A percentile compares a stretch with the other conserved stretches of the same genome.
Evolutionary conservation across 192 early-diverging fungal genomes (phyloP).

Genomic region (Gonapodya prolifera): DNA sequence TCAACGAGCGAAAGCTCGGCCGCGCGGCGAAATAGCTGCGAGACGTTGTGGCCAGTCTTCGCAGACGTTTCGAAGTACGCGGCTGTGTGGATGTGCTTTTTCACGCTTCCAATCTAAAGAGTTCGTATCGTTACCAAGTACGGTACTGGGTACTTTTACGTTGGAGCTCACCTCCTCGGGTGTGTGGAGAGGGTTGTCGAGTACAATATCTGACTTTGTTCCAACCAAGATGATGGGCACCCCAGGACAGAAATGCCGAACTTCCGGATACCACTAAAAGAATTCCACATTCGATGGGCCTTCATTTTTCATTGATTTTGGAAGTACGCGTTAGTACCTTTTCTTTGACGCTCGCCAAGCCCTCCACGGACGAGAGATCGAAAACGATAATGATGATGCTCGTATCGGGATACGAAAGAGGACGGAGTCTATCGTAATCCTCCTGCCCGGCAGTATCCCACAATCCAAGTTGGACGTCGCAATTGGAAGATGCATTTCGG

Average conservation of each 20-base stretch:
- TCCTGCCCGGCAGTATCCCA: constrained; percentile 15
- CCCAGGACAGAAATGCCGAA: constrained; percentile 69
- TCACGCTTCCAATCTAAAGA: background rate
- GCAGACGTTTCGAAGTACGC: constrained; percentile 4
- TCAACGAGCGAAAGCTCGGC: background rate
- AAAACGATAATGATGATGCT: constrained; percentile 92
- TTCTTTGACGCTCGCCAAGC: background rate
- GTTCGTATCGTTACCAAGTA: no score
- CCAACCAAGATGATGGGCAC: constrained; percentile 78
- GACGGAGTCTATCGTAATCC: constrained; percentile 13
- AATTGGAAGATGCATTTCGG: background rate
- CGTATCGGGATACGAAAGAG: constrained; percentile 47
- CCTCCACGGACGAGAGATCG: constrained; percentile 54
- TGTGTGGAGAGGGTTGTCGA: background rate
- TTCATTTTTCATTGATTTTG: background rate
- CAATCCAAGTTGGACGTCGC: background rate
- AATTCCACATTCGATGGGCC: background rate
- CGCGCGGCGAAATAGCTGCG: background rate
- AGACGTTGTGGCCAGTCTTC: background rate
- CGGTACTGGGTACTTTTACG: no score
- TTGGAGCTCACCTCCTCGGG: background rate
- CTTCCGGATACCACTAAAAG: constrained; percentile 67
- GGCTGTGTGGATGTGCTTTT: background rate
- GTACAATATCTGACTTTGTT: constrained; percentile 69
- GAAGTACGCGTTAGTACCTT: background rate